Percentiles rank a stretch among this genome's conserved stretches.
Evolutionary conservation across 2,329 filamentous ascomycete species (phyloP).

Genomic region (Microdochium trichocladiopsis): DNA sequence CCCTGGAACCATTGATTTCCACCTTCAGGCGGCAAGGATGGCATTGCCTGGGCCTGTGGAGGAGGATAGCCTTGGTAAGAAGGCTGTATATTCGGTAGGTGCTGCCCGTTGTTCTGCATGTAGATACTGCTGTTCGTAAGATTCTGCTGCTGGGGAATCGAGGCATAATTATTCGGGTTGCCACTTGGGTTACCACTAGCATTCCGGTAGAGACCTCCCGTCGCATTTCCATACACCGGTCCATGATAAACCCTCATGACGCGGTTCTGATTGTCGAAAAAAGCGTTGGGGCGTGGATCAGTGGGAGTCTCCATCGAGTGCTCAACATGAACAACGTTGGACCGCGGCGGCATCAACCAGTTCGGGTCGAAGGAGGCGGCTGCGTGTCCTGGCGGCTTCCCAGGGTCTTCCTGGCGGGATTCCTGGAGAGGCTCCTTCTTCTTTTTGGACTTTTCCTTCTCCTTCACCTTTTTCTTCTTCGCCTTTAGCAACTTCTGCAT

Average conservation of each 20-base stretch:
- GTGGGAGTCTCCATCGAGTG: conserved; percentile 43
- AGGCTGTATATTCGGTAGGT: not conserved
- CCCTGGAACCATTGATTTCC: conserved; percentile 13
- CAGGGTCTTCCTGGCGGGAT: conserved; percentile 1
- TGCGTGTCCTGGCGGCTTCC: conserved; percentile 13
- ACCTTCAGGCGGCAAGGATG: not conserved
- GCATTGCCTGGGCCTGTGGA: not conserved
- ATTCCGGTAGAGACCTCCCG: conserved; percentile 37
- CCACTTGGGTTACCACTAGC: conserved; percentile 4
- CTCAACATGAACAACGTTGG: conserved; percentile 46
- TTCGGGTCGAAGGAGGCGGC: conserved; percentile 26
- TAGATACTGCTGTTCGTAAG: not conserved
- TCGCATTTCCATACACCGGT: conserved; percentile 44
- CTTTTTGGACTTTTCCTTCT: conserved; percentile 4
- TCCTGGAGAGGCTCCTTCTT: conserved; percentile 1
- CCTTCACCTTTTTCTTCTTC: not conserved
- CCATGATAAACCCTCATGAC: conserved; percentile 52
- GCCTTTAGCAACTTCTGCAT: not conserved
- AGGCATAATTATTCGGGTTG: too few relatives aligned
- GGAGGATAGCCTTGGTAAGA: not conserved
- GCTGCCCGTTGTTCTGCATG: conserved; percentile 19
- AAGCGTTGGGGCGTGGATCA: conserved; percentile 53
- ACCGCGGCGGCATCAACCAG: conserved; percentile 37
- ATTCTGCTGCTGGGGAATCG: not conserved
- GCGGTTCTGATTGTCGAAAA: conserved; percentile 44